phyloP scores from a whole-genome alignment of 345 rosid species.

The Orychophragmus violaceus region DNA sequence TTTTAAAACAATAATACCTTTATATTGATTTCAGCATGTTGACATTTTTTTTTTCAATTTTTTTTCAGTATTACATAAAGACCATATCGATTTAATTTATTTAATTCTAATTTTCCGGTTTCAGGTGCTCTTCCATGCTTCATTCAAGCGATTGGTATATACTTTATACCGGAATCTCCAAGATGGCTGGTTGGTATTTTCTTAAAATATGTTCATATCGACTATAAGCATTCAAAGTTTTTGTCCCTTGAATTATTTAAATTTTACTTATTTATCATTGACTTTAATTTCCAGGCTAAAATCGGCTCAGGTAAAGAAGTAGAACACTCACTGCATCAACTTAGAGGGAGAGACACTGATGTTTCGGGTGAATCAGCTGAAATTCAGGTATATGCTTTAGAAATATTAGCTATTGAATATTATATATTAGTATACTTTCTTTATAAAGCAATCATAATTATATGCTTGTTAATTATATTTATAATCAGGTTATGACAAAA shows the following conservation, averaged over 20 bases:
- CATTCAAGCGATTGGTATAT: constrained; percentile 34
- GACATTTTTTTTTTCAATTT: constrained; percentile 13
- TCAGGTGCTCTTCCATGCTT: constrained; percentile 31
- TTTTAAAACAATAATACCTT: background rate
- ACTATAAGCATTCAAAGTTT: background rate
- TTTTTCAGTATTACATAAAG: constrained; percentile 3
- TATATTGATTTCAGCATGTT: background rate
- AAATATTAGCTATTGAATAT: background rate
- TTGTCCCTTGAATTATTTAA: background rate
- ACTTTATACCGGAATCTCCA: constrained; percentile 52
- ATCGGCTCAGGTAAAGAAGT: constrained; percentile 33
- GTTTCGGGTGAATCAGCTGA: constrained; percentile 46
- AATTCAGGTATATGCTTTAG: constrained; percentile 34
- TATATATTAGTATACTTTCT: background rate
- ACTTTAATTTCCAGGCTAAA: constrained; percentile 39
- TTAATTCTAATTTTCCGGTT: background rate
- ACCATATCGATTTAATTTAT: background rate
- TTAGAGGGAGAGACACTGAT: constrained; percentile 38
- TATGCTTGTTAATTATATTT: background rate
- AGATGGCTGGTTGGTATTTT: constrained; percentile 40
- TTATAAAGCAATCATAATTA: background rate
- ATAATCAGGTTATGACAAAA: constrained; percentile 28
- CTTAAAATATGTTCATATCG: background rate
- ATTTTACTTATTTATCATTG: background rate
- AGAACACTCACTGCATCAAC: constrained; percentile 36